These are phyloP conservation scores for Osmozyma mogii DNA, from an alignment of 805 yeast species.

Conservation along the genomic window DNA sequence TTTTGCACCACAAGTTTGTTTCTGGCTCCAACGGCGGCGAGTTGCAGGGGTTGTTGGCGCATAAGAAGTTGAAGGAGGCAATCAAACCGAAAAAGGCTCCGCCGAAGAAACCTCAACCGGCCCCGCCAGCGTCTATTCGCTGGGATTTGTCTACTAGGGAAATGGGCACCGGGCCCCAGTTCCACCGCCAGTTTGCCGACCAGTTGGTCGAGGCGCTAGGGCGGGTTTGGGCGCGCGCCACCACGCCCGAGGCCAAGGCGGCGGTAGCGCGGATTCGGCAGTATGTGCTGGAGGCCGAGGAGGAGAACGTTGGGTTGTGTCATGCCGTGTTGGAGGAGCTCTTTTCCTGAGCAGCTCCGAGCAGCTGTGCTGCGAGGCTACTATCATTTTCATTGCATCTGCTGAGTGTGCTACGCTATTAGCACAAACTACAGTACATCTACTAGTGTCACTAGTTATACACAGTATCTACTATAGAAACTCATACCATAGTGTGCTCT, in stretches of 20 bases:
- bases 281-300: constrained; percentile 39
- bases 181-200: constrained; percentile 7
- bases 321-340: constrained; percentile 65
- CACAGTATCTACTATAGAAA: no score
- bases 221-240: constrained; percentile 45
- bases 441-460: no score
- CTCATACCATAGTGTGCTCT: no score
- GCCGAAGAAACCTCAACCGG: constrained; percentile 16
- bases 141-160: constrained; percentile 9
- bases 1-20: constrained; percentile 51
- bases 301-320: constrained; percentile 52
- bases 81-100: constrained; percentile 30
- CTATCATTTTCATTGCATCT: no score
- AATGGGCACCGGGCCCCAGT: constrained; percentile 3
- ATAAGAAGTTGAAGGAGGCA: constrained; percentile 15
- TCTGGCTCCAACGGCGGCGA: constrained; percentile 8
- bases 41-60: constrained; percentile 5
- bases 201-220: constrained; percentile 6
- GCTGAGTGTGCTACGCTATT: no score
- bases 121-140: constrained; percentile 2
- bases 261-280: constrained; percentile 38
- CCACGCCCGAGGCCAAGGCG: constrained; percentile 37
- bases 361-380: no score
- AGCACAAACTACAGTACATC: no score
- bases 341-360: no score